These are phyloP conservation scores for Apiospora koreana DNA, from an alignment of 2,329 filamentous ascomycete genomes.

Conservation along the genomic window DNA sequence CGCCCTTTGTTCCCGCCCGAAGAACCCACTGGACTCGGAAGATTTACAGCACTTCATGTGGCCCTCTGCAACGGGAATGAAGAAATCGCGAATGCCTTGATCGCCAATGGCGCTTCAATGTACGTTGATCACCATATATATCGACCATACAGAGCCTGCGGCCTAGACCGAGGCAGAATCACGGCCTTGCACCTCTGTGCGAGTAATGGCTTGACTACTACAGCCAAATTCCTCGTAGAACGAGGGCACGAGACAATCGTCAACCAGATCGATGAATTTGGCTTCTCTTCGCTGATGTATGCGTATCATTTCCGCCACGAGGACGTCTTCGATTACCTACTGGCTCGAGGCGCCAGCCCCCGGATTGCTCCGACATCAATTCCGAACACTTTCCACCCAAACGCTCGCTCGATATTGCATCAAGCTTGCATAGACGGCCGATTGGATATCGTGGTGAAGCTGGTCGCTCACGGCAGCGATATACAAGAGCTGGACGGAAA, in stretches of 20 bases:
- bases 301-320: background rate
- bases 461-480: background rate
- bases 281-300: background rate
- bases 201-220: background rate
- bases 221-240: background rate
- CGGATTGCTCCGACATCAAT: background rate
- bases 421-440: background rate
- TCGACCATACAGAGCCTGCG: background rate
- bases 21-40: background rate
- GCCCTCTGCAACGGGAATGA: background rate
- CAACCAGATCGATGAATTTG: background rate
- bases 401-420: background rate
- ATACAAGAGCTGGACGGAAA: background rate
- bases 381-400: background rate
- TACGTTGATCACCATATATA: background rate
- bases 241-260: background rate
- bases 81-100: background rate
- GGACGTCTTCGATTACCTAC: background rate
- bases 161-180: background rate
- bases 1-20: background rate
- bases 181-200: background rate
- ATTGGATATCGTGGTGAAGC: background rate
- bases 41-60: background rate
- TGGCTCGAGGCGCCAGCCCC: background rate
- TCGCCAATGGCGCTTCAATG: background rate